Evolutionary conservation across 768 basidiomycete genomes (phyloP), one percentile per base, ranked within the genome.

Genomic region (Tylopilus felleus): DNA sequence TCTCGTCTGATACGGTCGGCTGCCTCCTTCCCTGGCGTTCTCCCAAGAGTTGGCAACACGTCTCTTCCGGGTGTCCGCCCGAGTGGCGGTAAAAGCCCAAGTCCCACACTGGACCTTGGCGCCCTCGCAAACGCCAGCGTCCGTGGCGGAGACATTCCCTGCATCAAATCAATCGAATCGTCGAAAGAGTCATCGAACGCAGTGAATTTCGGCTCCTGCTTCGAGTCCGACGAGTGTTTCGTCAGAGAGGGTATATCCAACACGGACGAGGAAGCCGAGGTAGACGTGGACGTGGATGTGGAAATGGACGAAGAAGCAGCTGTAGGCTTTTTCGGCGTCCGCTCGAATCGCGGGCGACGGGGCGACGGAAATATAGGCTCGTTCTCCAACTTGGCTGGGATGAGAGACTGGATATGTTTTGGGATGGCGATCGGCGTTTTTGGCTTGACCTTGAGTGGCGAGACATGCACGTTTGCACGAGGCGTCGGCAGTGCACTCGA

Each of bases 11-110:
- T 89, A 14, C 86, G 77, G 12, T 79, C 75, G 1, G 86, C 88
- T 4, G 89, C 90, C 55, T 84, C 82, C 63, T 80, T 85, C 28
- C 76, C 78, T 0, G 92, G 92, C 3, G 91, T 91, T 55, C 82
- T 79, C 0, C 81, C 79, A 7, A 82, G 61, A 27, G 68, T 68
- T 8, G 75, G 76, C 3, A 65, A 52, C 16, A 62, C 40, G 35
- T 84, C 83, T 64, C 80, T 85, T 25, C 77, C 79, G 5, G 92
- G 92, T 4, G 91, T 91, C 44, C 81, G 79, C 1, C 81, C 79
- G 12, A 80, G 63, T 19, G 69, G 67, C 10, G 70, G 75, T 38
- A 66, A 60, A 19, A 73, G 65, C 9, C 68, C 69, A 0, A 70
- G 61, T 22, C 70, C 68, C 7, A 66, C 44, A 8, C 70, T 72